Evolutionary conservation across 345 rosid species (phyloP).

Genomic region (Eucalyptus erythrocorys): DNA sequence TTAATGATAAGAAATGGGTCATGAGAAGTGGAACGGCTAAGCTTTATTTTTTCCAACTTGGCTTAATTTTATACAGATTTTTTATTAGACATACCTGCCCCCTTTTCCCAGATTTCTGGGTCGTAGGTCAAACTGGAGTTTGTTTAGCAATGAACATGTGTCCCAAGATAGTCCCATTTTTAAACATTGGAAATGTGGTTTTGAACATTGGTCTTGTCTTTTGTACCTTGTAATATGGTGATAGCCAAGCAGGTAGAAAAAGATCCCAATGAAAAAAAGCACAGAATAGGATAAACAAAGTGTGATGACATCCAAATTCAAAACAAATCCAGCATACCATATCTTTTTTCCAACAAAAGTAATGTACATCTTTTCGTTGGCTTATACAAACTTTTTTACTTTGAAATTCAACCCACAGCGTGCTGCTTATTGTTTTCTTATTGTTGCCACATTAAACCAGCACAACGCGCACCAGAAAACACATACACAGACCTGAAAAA

Average conservation of each 20-base stretch:
- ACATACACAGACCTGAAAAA: background rate
- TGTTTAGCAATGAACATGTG: background rate
- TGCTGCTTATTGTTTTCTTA: background rate
- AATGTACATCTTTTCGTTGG: background rate
- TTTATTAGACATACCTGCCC: background rate
- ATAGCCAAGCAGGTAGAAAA: background rate
- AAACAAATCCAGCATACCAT: background rate
- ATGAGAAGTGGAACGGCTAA: background rate
- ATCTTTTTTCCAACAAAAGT: background rate
- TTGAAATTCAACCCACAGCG: background rate
- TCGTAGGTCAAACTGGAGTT: background rate
- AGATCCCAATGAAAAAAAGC: background rate
- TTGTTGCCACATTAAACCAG: background rate
- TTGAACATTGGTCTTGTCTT: background rate
- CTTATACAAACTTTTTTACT: background rate
- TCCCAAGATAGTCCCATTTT: background rate
- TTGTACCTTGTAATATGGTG: background rate
- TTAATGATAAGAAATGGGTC: background rate
- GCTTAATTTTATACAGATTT: background rate
- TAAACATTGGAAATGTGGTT: background rate
- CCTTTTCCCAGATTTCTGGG: background rate
- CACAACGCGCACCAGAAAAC: background rate
- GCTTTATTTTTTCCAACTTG: background rate
- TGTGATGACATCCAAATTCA: background rate
- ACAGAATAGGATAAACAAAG: background rate